A percentile compares a stretch with the other conserved stretches of the same genome.
phyloP scores from a whole-genome alignment of 495 filamentous ascomycete genomes.

The Pseudevernia furfuracea region DNA sequence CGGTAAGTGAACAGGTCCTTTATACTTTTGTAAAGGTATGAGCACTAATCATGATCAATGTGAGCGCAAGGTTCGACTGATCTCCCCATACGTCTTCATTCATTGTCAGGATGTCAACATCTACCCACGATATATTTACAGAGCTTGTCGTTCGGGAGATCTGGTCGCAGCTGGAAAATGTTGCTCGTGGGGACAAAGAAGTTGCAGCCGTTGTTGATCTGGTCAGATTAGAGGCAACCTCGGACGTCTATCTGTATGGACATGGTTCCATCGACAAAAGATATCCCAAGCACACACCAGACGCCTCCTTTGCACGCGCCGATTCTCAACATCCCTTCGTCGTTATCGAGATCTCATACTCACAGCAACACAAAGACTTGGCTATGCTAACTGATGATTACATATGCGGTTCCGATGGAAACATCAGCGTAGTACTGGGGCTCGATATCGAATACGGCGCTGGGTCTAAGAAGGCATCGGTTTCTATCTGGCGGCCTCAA shows the following conservation, averaged over 20 bases:
- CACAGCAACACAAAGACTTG: neutral
- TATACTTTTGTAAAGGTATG: neutral
- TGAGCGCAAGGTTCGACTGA: constrained; percentile 8
- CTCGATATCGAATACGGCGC: no score
- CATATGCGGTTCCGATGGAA: neutral
- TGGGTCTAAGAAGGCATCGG: no score
- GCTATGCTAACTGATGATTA: constrained; percentile 3
- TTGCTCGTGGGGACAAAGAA: neutral
- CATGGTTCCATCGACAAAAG: neutral
- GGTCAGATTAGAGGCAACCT: neutral
- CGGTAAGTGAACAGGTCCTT: neutral
- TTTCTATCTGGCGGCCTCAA: no score
- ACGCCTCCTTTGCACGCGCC: neutral
- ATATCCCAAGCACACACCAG: neutral
- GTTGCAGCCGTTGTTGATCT: neutral
- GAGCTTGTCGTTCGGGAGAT: neutral
- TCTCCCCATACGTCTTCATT: neutral
- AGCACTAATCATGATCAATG: neutral
- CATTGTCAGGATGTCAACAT: neutral
- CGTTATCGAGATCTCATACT: constrained; percentile 1
- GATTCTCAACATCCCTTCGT: neutral
- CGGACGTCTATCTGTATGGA: no score
- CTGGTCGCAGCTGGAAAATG: neutral
- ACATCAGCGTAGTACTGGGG: no score
- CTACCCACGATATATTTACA: neutral